Evolutionary conservation across 495 filamentous ascomycete species (phyloP).

Genomic region (Pyrenula aspistea): DNA sequence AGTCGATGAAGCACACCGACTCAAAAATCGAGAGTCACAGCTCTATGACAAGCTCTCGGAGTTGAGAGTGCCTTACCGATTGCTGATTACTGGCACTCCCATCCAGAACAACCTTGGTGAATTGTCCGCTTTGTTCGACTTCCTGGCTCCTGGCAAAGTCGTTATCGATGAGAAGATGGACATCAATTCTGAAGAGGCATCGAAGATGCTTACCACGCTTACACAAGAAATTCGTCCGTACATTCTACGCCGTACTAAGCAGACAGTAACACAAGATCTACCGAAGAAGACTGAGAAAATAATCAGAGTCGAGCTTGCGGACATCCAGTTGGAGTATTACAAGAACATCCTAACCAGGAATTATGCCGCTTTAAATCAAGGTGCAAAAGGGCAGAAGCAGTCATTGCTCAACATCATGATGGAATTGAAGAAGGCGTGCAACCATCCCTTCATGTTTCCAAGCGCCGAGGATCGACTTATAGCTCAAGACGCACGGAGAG

Average conservation of each 20-base stretch:
- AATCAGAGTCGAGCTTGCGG: slow-evolving; percentile 89
- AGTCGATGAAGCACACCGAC: slow-evolving; percentile 89
- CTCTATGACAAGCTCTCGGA: slow-evolving; percentile 75
- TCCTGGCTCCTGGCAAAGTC: slow-evolving; percentile 83
- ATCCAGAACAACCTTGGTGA: slow-evolving; percentile 96
- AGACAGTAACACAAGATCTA: slow-evolving; percentile 89
- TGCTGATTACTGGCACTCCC: slow-evolving; percentile 93
- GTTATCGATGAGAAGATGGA: slow-evolving; percentile 84
- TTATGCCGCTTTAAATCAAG: slow-evolving; percentile 86
- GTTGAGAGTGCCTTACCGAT: slow-evolving; percentile 71
- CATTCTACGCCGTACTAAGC: slow-evolving; percentile 94
- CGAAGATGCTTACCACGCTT: slow-evolving; percentile 56
- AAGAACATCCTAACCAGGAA: slow-evolving; percentile 97
- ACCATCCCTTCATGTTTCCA: slow-evolving; percentile 95
- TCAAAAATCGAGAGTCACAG: slow-evolving; percentile 93
- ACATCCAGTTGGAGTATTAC: slow-evolving; percentile 94
- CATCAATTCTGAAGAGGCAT: slow-evolving; percentile 54
- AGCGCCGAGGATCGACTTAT: slow-evolving; percentile 83
- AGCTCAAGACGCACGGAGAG: slow-evolving; percentile 59
- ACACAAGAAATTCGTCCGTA: slow-evolving; percentile 70
- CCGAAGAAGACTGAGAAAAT: slow-evolving; percentile 98
- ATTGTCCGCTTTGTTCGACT: slow-evolving; percentile 83
- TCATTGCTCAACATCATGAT: slow-evolving; percentile 98
- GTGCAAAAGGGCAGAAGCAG: slow-evolving; percentile 76
- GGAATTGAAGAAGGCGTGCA: slow-evolving; percentile 98